These are phyloP conservation scores for Kwoniella sp. DNA, from an alignment of 768 basidiomycete species.

Conservation along the genomic window DNA sequence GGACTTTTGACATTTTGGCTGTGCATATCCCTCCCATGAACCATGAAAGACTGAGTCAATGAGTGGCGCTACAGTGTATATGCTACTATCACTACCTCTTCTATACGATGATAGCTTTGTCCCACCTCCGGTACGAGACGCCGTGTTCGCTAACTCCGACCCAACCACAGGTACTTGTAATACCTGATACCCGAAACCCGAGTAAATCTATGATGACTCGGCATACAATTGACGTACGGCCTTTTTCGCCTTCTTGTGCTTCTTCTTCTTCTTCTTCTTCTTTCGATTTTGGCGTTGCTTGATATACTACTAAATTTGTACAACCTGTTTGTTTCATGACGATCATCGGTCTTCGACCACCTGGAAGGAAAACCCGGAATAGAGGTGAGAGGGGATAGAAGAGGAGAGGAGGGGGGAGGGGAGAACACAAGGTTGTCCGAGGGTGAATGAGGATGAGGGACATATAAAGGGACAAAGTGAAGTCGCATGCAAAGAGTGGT, in stretches of 20 bases:
- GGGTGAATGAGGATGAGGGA: too few relatives aligned
- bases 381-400: neutral
- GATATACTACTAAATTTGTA: constrained; percentile 3
- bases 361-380: neutral
- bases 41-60: neutral
- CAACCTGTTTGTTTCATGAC: neutral
- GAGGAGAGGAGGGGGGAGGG: neutral
- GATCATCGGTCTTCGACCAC: neutral
- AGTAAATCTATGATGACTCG: too few relatives aligned
- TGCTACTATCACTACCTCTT: too few relatives aligned
- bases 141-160: too few relatives aligned
- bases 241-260: neutral
- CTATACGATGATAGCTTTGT: too few relatives aligned
- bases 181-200: too few relatives aligned
- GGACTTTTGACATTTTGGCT: neutral
- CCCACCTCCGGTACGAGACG: too few relatives aligned
- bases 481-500: too few relatives aligned
- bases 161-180: too few relatives aligned
- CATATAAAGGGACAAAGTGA: too few relatives aligned
- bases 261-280: constrained; percentile 12
- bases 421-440: neutral
- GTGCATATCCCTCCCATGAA: neutral
- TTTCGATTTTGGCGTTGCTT: neutral
- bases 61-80: neutral
- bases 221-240: too few relatives aligned